Percentiles rank a stretch among this genome's conserved stretches.
Conservation (phyloP, 106 monocot species). For the Apostasia shenzhenica region DNA sequence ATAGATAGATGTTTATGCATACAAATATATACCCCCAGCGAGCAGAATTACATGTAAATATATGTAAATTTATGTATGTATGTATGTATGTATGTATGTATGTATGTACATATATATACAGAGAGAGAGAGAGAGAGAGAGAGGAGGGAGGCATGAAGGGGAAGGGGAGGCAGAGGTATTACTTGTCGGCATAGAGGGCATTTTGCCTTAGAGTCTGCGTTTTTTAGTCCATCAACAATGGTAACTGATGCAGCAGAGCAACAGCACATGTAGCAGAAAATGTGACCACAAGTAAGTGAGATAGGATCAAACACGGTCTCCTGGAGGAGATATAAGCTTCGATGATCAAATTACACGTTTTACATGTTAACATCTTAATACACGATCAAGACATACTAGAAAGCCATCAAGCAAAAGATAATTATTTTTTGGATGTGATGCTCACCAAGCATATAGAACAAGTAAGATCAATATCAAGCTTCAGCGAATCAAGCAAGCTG, state of each 20-base stretch:
- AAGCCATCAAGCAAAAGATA: not conserved
- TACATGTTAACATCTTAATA: not conserved
- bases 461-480: constrained; percentile 67
- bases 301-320: constrained; percentile 85
- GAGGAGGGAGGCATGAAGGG: no score
- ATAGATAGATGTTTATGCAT: not conserved
- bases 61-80: no score
- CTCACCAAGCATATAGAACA: constrained; percentile 91
- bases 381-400: not conserved
- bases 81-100: no score
- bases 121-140: no score
- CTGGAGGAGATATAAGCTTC: constrained; percentile 21
- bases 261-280: constrained; percentile 81
- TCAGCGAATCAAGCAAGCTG: constrained; percentile 63
- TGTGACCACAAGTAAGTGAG: constrained; percentile 75
- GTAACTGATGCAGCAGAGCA: constrained; percentile 65
- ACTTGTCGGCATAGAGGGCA: constrained; percentile 81
- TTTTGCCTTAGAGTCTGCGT: constrained; percentile 42
- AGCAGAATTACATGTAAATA: not conserved
- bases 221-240: constrained; percentile 65
- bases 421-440: not conserved
- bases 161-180: not conserved
- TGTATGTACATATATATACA: no score
- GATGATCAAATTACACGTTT: not conserved
- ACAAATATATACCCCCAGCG: not conserved